phyloP scores from a whole-genome alignment of 2,329 filamentous ascomycete genomes.

The Penicillium sp. region DNA sequence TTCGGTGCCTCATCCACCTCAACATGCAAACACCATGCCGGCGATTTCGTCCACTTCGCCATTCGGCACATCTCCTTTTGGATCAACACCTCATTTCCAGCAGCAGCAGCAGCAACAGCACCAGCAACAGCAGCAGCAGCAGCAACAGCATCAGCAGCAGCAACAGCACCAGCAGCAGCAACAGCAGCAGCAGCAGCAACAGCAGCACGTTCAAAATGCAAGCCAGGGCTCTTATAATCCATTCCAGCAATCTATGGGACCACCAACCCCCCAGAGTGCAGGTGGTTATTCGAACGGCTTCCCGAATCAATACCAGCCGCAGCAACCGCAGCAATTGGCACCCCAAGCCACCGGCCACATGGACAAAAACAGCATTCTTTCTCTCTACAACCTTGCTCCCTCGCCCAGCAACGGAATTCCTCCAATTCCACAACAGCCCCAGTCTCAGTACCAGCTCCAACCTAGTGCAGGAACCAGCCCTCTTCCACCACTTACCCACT shows the following conservation, averaged over 20 bases:
- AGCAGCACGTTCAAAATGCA: constrained; percentile 1
- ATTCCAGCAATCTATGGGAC: constrained; percentile 31
- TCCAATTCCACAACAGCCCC: constrained; percentile 36
- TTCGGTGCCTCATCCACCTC: constrained; percentile 21
- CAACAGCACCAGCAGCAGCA: not conserved
- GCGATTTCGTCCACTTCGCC: constrained; percentile 31
- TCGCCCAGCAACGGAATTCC: constrained; percentile 23
- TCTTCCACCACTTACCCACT: constrained; percentile 19
- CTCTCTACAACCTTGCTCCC: constrained; percentile 39
- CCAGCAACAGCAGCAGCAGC: not conserved
- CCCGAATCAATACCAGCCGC: constrained; percentile 23
- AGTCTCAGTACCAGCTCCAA: constrained; percentile 27
- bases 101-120: not conserved
- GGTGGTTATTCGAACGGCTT: constrained; percentile 11
- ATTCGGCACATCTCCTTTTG: constrained; percentile 32
- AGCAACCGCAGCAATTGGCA: constrained; percentile 31
- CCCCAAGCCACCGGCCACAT: constrained; percentile 45
- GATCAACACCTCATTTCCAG: constrained; percentile 25
- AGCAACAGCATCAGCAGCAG: constrained; percentile 1
- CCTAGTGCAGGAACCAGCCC: constrained; percentile 19
- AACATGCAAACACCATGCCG: constrained; percentile 44
- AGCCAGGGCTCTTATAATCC: constrained; percentile 32
- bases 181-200: not conserved
- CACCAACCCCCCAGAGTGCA: constrained; percentile 24
- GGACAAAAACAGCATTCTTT: constrained; percentile 34